phyloP scores from a whole-genome alignment of 805 yeast genomes.

The Saturnispora silvae region DNA sequence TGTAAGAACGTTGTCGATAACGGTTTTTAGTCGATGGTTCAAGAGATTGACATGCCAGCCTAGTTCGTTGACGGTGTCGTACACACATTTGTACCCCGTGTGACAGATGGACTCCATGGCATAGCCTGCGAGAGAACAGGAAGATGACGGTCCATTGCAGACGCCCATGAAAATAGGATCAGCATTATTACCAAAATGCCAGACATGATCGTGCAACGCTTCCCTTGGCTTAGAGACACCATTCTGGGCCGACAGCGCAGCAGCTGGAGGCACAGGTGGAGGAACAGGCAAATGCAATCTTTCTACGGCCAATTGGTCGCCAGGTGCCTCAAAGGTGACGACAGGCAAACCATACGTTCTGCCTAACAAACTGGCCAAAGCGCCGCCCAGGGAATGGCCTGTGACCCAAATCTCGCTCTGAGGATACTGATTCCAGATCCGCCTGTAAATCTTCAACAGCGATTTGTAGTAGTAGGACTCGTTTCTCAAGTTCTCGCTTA shows the following conservation, averaged over 20 bases:
- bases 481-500: conserved; percentile 63
- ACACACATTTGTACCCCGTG: conserved; percentile 75
- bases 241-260: too few species aligned
- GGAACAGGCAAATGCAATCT: conserved; percentile 87
- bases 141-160: conserved; percentile 84
- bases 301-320: conserved; percentile 72
- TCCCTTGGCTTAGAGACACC: too few species aligned
- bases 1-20: conserved; percentile 68
- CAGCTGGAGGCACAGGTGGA: conserved; percentile 85
- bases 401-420: conserved; percentile 74
- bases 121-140: conserved; percentile 87
- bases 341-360: conserved; percentile 86
- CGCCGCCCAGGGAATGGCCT: conserved; percentile 94
- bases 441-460: conserved; percentile 61
- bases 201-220: conserved; percentile 76
- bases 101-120: conserved; percentile 97
- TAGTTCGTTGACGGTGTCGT: conserved; percentile 78
- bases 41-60: conserved; percentile 88
- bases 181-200: conserved; percentile 96
- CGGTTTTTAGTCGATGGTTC: conserved; percentile 85
- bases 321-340: conserved; percentile 89
- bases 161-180: conserved; percentile 96
- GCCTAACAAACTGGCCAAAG: conserved; percentile 69
- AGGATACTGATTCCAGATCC: conserved; percentile 61
- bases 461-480: conserved; percentile 80